phyloP scores from a whole-genome alignment of 495 filamentous ascomycete genomes.

The Penicillium ochrochloron region DNA sequence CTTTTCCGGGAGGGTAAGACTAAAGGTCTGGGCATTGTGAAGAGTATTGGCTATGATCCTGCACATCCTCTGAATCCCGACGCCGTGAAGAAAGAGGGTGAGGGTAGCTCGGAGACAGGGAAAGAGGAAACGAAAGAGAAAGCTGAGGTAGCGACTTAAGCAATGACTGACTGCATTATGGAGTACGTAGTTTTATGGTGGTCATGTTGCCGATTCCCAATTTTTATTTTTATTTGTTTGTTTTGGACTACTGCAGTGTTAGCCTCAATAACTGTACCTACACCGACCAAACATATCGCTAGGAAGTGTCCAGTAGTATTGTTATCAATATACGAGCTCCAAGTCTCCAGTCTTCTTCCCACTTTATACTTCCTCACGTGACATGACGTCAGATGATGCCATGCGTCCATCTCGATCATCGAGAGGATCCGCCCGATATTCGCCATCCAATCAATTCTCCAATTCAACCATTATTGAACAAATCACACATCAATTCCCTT shows the following conservation, averaged over 20 bases:
- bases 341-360: not conserved
- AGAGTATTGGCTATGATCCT: conserved; percentile 84
- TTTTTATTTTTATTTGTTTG: not conserved
- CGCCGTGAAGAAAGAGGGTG: conserved; percentile 11
- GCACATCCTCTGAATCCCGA: conserved; percentile 56
- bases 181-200: not conserved
- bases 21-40: conserved; percentile 94
- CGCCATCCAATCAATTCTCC: conserved; percentile 4
- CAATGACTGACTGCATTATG: not conserved
- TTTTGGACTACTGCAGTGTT: not conserved
- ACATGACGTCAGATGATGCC: conserved; percentile 34
- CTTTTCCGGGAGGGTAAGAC: conserved; percentile 95
- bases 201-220: not conserved
- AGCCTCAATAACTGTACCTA: not conserved
- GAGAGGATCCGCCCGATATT: conserved; percentile 1
- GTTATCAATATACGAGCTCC: not conserved
- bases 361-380: conserved; percentile 23
- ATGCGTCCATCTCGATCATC: conserved; percentile 9
- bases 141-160: not conserved
- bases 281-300: not conserved
- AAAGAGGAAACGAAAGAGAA: conserved; percentile 2
- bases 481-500: not conserved
- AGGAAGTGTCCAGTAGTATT: not conserved
- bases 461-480: not conserved
- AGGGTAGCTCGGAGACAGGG: not conserved